Conservation (phyloP, 164 flowering plant species). For the Macadamia tetraphylla region DNA sequence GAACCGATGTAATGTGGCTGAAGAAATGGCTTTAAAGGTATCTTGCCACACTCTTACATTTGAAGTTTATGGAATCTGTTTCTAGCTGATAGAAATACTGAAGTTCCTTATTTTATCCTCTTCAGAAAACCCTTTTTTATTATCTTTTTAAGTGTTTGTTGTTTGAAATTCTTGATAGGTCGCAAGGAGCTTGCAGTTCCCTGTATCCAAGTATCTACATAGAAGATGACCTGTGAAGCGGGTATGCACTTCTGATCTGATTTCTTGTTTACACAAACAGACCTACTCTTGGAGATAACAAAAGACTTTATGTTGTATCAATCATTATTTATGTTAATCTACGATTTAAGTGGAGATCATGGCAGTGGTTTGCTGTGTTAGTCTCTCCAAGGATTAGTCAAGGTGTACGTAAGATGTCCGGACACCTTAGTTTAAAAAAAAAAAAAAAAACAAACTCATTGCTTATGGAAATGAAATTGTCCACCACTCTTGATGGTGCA, state of each 20-base stretch:
- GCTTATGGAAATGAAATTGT: too few relatives aligned
- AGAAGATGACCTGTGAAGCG: constrained; percentile 37
- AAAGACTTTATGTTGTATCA: too few relatives aligned
- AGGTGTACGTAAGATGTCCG: too few relatives aligned
- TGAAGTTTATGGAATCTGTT: constrained; percentile 1
- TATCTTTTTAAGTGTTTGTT: background rate
- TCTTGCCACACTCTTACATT: background rate
- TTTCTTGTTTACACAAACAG: too few relatives aligned
- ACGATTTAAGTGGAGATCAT: too few relatives aligned
- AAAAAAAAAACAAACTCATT: too few relatives aligned
- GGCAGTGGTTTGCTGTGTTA: too few relatives aligned
- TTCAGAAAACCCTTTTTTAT: background rate
- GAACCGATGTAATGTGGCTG: constrained; percentile 64
- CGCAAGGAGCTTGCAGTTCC: constrained; percentile 87
- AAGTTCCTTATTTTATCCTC: background rate
- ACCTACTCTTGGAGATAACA: too few relatives aligned
- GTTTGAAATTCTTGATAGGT: constrained; percentile 43
- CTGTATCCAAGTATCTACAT: constrained; percentile 71
- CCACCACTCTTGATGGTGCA: too few relatives aligned
- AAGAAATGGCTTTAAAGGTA: constrained; percentile 85
- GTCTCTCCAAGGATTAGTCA: too few relatives aligned
- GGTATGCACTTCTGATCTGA: constrained; percentile 2
- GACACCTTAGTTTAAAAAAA: too few relatives aligned
- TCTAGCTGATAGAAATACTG: background rate
- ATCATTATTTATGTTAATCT: too few relatives aligned